Percentiles rank a stretch among this genome's conserved stretches.
Evolutionary conservation across 208 protist genomes (phyloP).

Genomic region (Leishmania braziliensis): DNA sequence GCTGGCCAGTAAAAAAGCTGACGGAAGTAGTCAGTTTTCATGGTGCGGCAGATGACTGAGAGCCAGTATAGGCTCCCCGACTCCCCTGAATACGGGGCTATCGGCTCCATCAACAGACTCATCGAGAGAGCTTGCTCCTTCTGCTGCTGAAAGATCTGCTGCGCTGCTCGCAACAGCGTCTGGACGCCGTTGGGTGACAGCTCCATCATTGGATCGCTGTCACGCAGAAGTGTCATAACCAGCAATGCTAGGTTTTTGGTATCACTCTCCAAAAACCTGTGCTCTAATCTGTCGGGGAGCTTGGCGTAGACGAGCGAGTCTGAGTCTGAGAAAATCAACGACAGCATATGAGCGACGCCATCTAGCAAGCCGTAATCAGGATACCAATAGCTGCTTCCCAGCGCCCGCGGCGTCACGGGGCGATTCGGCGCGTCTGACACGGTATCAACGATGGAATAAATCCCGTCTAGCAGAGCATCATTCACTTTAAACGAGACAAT

Average conservation of each 20-base stretch:
- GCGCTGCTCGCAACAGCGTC: constrained; percentile 71
- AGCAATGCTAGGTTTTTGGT: constrained; percentile 47
- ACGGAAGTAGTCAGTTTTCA: constrained; percentile 74
- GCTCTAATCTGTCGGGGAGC: constrained; percentile 14
- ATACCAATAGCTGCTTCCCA: constrained; percentile 90
- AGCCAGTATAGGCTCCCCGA: constrained; percentile 44
- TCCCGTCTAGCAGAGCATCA: constrained; percentile 43
- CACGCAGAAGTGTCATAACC: constrained; percentile 69
- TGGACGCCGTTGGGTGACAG: constrained; percentile 83
- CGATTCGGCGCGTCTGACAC: constrained; percentile 33
- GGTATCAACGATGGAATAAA: constrained; percentile 50
- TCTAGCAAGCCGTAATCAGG: constrained; percentile 89
- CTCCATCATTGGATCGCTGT: constrained; percentile 73
- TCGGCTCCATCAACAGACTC: constrained; percentile 55
- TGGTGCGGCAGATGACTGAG: constrained; percentile 70
- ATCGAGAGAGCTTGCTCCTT: constrained; percentile 54
- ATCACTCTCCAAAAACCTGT: constrained; percentile 62
- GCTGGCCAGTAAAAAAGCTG: constrained; percentile 85
- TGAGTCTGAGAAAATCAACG: constrained; percentile 78
- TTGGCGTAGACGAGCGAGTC: constrained; percentile 70
- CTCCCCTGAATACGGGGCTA: constrained; percentile 53
- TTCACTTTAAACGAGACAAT: constrained; percentile 74
- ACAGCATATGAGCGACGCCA: constrained; percentile 88
- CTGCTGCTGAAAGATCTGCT: constrained; percentile 65
- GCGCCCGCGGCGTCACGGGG: constrained; percentile 50